Evolutionary conservation across 78 protist genomes (phyloP).

Genomic region (Mantamonas sphyraenae): DNA sequence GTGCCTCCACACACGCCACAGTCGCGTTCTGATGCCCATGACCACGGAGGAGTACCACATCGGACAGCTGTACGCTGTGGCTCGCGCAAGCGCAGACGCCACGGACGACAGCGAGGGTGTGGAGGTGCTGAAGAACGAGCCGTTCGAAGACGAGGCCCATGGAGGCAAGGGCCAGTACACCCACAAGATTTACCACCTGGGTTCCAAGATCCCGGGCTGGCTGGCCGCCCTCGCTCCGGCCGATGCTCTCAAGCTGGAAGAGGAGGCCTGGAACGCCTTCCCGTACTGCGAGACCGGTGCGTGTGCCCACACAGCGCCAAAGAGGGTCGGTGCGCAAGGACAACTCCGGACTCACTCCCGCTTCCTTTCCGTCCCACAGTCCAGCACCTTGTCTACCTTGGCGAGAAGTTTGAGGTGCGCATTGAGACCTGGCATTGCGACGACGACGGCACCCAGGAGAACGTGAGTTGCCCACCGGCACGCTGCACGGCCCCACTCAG

Average conservation of each 20-base stretch:
- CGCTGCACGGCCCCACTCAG: not conserved
- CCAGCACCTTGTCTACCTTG: no score
- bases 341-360: no score
- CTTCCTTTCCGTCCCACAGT: no score
- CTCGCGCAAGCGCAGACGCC: constrained; percentile 44
- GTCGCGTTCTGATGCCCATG: constrained; percentile 49
- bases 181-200: constrained; percentile 57
- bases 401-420: constrained; percentile 38
- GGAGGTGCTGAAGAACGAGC: constrained; percentile 65
- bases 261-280: constrained; percentile 86
- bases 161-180: constrained; percentile 65
- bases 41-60: constrained; percentile 58
- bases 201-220: constrained; percentile 48
- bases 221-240: constrained; percentile 53
- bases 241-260: constrained; percentile 57
- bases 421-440: constrained; percentile 61
- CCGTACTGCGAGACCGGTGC: constrained; percentile 68
- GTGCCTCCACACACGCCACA: no score
- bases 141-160: constrained; percentile 36
- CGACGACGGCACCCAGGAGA: constrained; percentile 35
- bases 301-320: not conserved
- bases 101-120: constrained; percentile 60
- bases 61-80: constrained; percentile 61
- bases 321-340: no score
- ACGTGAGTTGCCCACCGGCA: constrained; percentile 19